phyloP scores from a whole-genome alignment of 192 early-diverging fungal species.

The Backusella luteola region DNA sequence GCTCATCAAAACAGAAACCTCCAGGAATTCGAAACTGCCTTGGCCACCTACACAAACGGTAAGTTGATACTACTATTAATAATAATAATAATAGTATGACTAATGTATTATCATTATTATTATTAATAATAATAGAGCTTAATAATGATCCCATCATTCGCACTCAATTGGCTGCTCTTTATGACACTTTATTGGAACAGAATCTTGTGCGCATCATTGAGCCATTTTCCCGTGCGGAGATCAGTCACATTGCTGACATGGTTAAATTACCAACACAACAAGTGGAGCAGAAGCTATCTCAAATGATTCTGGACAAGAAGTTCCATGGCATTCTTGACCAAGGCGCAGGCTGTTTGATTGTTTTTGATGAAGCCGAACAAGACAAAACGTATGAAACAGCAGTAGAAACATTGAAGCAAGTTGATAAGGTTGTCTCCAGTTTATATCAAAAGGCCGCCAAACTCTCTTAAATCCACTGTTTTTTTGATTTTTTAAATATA shows the following conservation, averaged over 20 bases:
- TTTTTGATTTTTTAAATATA: not conserved
- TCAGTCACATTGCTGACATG: conserved; percentile 90
- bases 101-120: no score
- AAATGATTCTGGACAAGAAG: conserved; percentile 99
- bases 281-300: conserved; percentile 94
- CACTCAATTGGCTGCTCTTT: conserved; percentile 86
- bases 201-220: conserved; percentile 97
- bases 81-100: not conserved
- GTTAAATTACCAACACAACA: conserved; percentile 90
- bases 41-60: conserved; percentile 86
- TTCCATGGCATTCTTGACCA: conserved; percentile 97
- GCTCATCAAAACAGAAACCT: conserved; percentile 98
- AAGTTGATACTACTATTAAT: not conserved
- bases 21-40: conserved; percentile 90
- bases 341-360: conserved; percentile 91
- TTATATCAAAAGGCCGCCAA: conserved; percentile 80
- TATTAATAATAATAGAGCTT: conserved; percentile 53
- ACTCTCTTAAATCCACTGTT: not conserved
- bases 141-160: conserved; percentile 93
- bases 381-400: conserved; percentile 93
- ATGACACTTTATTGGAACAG: conserved; percentile 96
- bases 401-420: conserved; percentile 95
- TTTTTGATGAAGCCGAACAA: conserved; percentile 86
- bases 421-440: conserved; percentile 92
- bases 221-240: conserved; percentile 97